Conservation (phyloP, 2,329 filamentous ascomycete species). For the Penicillium nordicum region DNA sequence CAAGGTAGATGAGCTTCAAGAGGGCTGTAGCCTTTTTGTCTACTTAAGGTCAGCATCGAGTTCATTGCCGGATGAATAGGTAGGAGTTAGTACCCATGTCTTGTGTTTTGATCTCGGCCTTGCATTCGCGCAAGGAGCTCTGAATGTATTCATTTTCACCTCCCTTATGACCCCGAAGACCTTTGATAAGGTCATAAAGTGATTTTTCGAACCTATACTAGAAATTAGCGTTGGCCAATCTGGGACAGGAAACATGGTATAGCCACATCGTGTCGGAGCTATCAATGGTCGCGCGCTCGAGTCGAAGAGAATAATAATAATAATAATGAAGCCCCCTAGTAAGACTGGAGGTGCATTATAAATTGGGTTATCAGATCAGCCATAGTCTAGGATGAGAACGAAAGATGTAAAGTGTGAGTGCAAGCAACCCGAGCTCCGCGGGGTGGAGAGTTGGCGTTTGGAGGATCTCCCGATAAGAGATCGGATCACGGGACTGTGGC, state of each 20-base stretch:
- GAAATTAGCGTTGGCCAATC: background rate
- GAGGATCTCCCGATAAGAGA: constrained; percentile 18
- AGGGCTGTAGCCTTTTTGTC: constrained; percentile 95
- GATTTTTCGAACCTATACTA: constrained; percentile 91
- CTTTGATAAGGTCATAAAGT: constrained; percentile 96
- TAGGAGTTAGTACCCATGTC: constrained; percentile 69
- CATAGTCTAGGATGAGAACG: background rate
- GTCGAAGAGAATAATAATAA: background rate
- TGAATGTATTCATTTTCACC: constrained; percentile 94
- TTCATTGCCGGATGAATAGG: background rate
- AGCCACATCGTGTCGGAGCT: constrained; percentile 1
- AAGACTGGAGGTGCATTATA: background rate
- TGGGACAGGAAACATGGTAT: background rate
- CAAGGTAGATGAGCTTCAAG: constrained; percentile 92
- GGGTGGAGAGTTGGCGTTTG: constrained; percentile 1
- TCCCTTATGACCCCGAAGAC: constrained; percentile 91
- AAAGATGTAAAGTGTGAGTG: background rate
- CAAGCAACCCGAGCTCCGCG: constrained; percentile 7
- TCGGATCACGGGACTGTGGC: constrained; percentile 24
- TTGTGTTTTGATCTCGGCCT: constrained; percentile 82
- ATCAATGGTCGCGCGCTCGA: background rate
- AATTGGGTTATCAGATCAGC: background rate
- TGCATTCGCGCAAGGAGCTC: constrained; percentile 90
- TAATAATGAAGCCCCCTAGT: background rate
- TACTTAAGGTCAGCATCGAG: constrained; percentile 32